Evolutionary conservation across 23 red algal genomes (phyloP).

Genomic region (Gracilariopsis chorda): DNA sequence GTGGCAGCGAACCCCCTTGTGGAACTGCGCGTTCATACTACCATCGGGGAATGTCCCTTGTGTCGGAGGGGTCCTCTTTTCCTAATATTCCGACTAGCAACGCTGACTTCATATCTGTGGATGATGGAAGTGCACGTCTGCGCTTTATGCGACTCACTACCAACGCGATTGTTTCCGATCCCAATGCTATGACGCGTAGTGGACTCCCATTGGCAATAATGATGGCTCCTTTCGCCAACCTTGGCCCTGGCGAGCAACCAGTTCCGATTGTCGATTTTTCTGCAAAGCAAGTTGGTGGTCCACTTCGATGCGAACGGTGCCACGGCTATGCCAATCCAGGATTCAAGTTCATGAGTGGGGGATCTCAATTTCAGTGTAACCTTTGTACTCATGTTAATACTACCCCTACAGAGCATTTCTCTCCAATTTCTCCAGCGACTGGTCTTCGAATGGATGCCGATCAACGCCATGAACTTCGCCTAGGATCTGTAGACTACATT

Average conservation of each 20-base stretch:
- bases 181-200: conserved; percentile 42
- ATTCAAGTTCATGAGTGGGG: conserved; percentile 79
- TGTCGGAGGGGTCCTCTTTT: not conserved
- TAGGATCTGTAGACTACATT: conserved; percentile 94
- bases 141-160: conserved; percentile 69
- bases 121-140: conserved; percentile 60
- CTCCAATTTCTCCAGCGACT: conserved; percentile 69
- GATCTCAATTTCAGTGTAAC: conserved; percentile 93
- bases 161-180: conserved; percentile 43
- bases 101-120: conserved; percentile 58
- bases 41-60: conserved; percentile 25
- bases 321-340: conserved; percentile 94
- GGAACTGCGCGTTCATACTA: conserved; percentile 51
- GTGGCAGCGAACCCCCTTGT: conserved; percentile 32
- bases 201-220: conserved; percentile 64
- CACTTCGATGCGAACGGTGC: conserved; percentile 90
- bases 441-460: conserved; percentile 76
- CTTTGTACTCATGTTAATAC: conserved; percentile 74
- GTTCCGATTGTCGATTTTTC: conserved; percentile 69
- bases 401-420: conserved; percentile 80
- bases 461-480: conserved; percentile 72
- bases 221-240: conserved; percentile 75
- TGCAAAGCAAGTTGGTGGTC: conserved; percentile 45
- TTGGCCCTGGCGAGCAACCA: conserved; percentile 33
- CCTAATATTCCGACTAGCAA: conserved; percentile 30